Conservation (phyloP, 2,329 filamentous ascomycete genomes). For the Trichophyton equinum region DNA sequence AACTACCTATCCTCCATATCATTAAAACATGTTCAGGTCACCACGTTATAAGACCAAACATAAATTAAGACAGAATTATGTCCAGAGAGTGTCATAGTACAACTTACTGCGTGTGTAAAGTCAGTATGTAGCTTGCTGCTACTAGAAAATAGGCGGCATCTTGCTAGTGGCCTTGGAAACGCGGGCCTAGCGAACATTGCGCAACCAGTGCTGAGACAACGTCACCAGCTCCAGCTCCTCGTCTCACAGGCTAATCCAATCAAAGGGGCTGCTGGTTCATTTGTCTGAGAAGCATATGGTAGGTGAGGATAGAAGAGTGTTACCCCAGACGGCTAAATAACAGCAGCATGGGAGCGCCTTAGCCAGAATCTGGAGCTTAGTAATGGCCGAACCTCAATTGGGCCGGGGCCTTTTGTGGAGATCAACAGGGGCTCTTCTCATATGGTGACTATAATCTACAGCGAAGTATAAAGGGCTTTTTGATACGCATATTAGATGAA, state of each 20-base stretch:
- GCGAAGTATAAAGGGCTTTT: background rate
- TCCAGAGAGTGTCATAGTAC: background rate
- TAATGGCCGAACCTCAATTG: background rate
- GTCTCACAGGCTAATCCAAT: no score
- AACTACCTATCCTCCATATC: slow-evolving; percentile 38
- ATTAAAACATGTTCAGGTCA: background rate
- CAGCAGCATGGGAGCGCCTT: no score
- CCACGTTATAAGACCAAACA: background rate
- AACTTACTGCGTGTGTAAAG: slow-evolving; percentile 48
- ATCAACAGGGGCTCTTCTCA: background rate
- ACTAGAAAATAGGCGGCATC: slow-evolving; percentile 32
- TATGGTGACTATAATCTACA: background rate
- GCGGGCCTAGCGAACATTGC: background rate
- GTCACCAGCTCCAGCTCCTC: no score
- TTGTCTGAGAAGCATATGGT: no score
- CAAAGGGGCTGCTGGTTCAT: no score
- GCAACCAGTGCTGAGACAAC: no score
- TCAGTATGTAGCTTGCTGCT: slow-evolving; percentile 36
- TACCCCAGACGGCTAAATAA: no score
- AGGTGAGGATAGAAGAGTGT: no score
- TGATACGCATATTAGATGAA: background rate
- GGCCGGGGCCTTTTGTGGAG: background rate
- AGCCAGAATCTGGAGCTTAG: no score
- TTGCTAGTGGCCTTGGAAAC: background rate
- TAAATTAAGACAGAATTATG: background rate